phyloP scores from a whole-genome alignment of 2,329 filamentous ascomycete species.

The Amylocarpus encephaloides region DNA sequence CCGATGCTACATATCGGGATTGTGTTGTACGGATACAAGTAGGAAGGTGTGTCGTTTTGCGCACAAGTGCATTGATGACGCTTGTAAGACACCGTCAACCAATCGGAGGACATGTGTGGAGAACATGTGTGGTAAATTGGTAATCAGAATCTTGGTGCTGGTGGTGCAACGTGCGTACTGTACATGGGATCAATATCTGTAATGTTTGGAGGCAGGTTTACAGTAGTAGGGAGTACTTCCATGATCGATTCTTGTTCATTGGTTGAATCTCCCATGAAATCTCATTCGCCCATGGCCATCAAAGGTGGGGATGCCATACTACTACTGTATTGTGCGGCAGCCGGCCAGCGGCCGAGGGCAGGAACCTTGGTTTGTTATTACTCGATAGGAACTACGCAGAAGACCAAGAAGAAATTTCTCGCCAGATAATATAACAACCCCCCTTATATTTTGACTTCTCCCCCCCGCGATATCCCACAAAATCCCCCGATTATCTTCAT shows the following conservation, averaged over 20 bases:
- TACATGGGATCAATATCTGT: too few species aligned
- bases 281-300: background rate
- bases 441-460: too few species aligned
- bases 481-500: slow-evolving; percentile 2
- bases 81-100: slow-evolving; percentile 11
- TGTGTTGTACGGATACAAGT: background rate
- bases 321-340: background rate
- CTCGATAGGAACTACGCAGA: slow-evolving; percentile 23
- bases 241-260: background rate
- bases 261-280: background rate
- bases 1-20: background rate
- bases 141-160: too few species aligned
- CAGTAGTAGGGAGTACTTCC: too few species aligned
- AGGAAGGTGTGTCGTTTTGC: background rate
- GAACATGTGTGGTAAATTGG: too few species aligned
- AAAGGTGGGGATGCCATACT: slow-evolving; percentile 16
- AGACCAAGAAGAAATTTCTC: background rate
- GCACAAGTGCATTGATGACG: slow-evolving; percentile 11
- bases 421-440: too few species aligned
- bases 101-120: slow-evolving; percentile 12
- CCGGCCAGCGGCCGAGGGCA: slow-evolving; percentile 15
- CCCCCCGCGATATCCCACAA: too few species aligned
- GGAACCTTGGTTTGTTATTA: slow-evolving; percentile 16
- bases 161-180: too few species aligned
- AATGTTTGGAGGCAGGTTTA: too few species aligned